Percentiles rank a stretch among this genome's conserved stretches.
Conservation (phyloP, 2,329 filamentous ascomycete species). For the Davidsoniella virescens region DNA sequence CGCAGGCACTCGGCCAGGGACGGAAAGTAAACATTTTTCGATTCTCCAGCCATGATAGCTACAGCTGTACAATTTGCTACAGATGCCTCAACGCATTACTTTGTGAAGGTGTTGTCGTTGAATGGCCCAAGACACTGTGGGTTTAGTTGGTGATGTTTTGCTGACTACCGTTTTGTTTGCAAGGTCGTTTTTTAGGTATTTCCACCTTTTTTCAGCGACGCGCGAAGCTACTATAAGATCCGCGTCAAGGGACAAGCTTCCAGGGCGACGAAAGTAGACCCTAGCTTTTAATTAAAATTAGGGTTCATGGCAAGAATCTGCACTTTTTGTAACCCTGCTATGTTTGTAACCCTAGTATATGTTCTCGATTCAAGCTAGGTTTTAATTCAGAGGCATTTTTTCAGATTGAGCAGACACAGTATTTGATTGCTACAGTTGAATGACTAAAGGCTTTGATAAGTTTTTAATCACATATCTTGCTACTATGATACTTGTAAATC, state of each 20-base stretch:
- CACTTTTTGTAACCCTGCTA: too few species aligned
- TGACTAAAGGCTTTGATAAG: too few species aligned
- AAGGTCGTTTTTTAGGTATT: background rate
- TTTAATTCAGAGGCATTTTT: too few species aligned
- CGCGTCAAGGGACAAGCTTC: background rate
- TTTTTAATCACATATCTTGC: too few species aligned
- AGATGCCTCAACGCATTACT: slow-evolving; percentile 6
- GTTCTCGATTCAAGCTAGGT: too few species aligned
- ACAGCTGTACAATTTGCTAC: background rate
- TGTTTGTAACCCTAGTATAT: too few species aligned
- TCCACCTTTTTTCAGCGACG: slow-evolving; percentile 1
- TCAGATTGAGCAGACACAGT: too few species aligned
- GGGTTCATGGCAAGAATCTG: too few species aligned
- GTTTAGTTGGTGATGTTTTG: slow-evolving; percentile 3
- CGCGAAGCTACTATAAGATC: background rate
- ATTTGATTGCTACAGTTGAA: too few species aligned
- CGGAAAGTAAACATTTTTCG: slow-evolving; percentile 59
- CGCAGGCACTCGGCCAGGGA: slow-evolving; percentile 72
- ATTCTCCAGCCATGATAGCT: slow-evolving; percentile 50
- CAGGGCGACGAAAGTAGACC: slow-evolving; percentile 1
- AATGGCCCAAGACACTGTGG: slow-evolving; percentile 1
- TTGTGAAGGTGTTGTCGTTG: background rate
- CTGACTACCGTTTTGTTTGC: background rate
- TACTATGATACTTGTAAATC: too few species aligned
- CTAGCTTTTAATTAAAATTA: background rate